Evolutionary conservation across 2,329 filamentous ascomycete genomes (phyloP), one percentile per base, ranked within the genome.

Genomic region (Alternaria arbusti): DNA sequence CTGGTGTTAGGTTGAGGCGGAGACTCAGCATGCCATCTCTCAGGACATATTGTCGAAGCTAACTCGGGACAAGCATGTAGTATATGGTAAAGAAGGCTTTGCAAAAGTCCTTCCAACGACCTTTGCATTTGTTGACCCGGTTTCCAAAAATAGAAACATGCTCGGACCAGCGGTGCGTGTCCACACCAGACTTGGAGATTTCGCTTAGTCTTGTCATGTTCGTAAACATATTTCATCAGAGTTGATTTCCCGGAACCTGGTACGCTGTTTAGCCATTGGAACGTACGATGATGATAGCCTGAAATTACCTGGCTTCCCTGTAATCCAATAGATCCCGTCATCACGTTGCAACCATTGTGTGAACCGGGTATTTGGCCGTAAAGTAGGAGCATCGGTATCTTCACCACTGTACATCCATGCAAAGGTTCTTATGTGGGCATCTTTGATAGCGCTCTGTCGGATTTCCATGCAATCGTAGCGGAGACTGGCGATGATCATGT

Each of bases 241-340:
- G 81, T 85, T 0, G 82, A 84, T 58, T 85, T 85, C 10, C 83
- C 84, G 13, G 82, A 82, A 25, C 23, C 23, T 25, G 20, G 3
- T 20, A 20, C 20, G 20, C 2, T 20, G 3, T 20, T 20, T 20
- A 20, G 20, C 20, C 3, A 20, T 20, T 20, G 2, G 20, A 20
- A 2, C 20, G 3, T 3, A 20, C 20, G 3, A 20, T 3, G 20
- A 20, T 20, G 3, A 20, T 3, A 20, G 3, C 2, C 20, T 3
- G 20, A 2, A 20, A 20, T 20, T 20, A 20, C 20, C 83, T 3
- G 82, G 79, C 46, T 83, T 84, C 2, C 83, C 84, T 23, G 75
- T 78, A 13, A 85, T 78, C 78, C 81, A 72, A 52, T 69, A 72
- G 3, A 68, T 25, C 2, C 26, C 47, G 4, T 59, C 30, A 3